Evolutionary conservation across 78 protist genomes (phyloP).

Genomic region (Dictyostelium firmibasis): DNA sequence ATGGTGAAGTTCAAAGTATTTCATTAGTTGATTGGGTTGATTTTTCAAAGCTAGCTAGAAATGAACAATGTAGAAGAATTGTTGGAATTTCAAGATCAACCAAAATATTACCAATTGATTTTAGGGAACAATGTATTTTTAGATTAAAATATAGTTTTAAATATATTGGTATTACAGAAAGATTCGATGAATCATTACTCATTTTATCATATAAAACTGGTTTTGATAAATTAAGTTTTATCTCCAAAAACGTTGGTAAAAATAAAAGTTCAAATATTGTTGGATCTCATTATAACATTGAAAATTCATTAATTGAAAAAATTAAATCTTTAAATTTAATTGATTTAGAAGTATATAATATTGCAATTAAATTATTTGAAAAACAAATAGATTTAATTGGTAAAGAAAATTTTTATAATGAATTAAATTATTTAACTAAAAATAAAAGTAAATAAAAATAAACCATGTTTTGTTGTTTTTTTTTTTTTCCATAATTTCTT

Average conservation of each 20-base stretch:
- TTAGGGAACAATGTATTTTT: not conserved
- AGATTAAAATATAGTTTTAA: slow-evolving; percentile 1
- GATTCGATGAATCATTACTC: slow-evolving; percentile 14
- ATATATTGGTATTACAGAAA: slow-evolving; percentile 43
- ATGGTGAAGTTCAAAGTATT: not conserved
- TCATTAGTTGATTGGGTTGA: slow-evolving; percentile 10
- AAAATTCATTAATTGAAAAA: not conserved
- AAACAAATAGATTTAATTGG: slow-evolving; percentile 43
- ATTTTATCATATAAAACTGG: slow-evolving; percentile 37
- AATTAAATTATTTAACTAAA: no score
- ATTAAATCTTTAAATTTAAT: not conserved
- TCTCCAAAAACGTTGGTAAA: not conserved
- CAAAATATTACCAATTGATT: not conserved
- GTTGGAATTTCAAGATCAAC: slow-evolving; percentile 9
- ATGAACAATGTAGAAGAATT: slow-evolving; percentile 26
- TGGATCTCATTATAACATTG: not conserved
- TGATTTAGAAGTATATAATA: slow-evolving; percentile 7
- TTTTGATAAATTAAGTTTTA: not conserved
- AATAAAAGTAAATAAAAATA: no score
- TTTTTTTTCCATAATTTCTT: no score
- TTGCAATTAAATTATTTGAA: slow-evolving; percentile 22
- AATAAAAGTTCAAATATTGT: not conserved
- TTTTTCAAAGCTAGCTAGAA: not conserved
- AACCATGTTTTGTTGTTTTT: no score
- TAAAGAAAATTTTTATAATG: not conserved